Percentiles rank a stretch among this genome's conserved stretches.
Evolutionary conservation across 176 grass and related monocot species (phyloP).

Genomic region (Puya raimondii): DNA sequence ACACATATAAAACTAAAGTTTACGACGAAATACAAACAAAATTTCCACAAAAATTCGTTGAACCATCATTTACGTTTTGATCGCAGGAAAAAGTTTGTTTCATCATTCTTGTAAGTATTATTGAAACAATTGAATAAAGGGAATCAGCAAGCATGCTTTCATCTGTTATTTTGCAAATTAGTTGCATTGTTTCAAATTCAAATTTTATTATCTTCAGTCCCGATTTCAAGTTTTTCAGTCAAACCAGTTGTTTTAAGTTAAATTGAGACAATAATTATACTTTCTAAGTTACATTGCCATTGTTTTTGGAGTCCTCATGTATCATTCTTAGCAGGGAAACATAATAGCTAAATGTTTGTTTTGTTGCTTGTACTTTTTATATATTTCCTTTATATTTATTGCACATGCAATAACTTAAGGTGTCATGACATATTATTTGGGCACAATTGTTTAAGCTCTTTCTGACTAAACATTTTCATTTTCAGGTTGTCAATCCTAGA

Average conservation of each 20-base stretch:
- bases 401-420: background rate
- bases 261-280: background rate
- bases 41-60: no score
- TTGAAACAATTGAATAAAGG: no score
- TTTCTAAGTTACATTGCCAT: background rate
- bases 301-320: background rate
- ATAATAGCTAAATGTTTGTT: background rate
- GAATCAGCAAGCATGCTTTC: no score
- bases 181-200: background rate
- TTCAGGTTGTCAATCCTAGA: conserved; percentile 62
- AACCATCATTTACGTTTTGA: no score
- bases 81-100: no score
- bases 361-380: background rate
- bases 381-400: background rate
- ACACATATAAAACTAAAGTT: no score
- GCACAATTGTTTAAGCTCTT: conserved; percentile 19
- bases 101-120: no score
- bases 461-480: conserved; percentile 25
- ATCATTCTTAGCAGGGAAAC: background rate
- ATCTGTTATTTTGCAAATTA: no score
- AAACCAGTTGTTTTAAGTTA: background rate
- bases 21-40: no score
- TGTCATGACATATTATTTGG: conserved; percentile 13
- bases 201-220: background rate
- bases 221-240: background rate